Evolutionary conservation across 768 basidiomycete genomes (phyloP), one percentile per base, ranked within the genome.

Genomic region (Mycena metata): DNA sequence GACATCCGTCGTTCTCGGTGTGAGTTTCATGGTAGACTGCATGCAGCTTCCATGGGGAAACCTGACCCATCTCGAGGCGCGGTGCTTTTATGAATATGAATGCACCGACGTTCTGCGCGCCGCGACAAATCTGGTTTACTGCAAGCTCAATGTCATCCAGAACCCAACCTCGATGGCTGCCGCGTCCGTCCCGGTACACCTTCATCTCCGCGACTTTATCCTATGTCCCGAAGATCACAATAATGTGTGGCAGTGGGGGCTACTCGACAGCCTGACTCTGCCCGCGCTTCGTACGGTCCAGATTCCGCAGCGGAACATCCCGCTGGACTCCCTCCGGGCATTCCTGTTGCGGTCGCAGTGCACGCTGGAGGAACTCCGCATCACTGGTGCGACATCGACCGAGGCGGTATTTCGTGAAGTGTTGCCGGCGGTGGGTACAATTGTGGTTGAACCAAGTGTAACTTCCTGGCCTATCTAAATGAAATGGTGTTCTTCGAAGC

Each of bases 31-130:
- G 5, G 30, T n/a, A n/a, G 26, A 21, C 3, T 45, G 23, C n/a
- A 26, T 11, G 64, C n/a, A 19, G 15, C 52, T 39, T 17, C 52
- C 52, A 21, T 54, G 52, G 52, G 35, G 16, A 16, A 30, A 54
- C 7, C 23, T 54, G 35, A 54, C 52, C 7, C 52, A 43, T 17
- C 41, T 57, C 55, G 55, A 43, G 24, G 55, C 47, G 11, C 30
- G 15, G 33, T 59, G 49, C 26, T 50, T 66, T 13, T 60, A 51
- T 57, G 64, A 59, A 33, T 42, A 39, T 15, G 64, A 66, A 30
- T 66, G 64, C 50, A 36, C 19, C 16, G 49, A 59, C 13, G 59
- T 66, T 15, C 50, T 66, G 2, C 13, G 49, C 4, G 16, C 43
- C 2, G 43, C 42, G 42, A 24, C 17, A 0, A 2, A 24, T 1